Conservation (phyloP, 805 yeast species). For the Nakazawaea sp. region DNA sequence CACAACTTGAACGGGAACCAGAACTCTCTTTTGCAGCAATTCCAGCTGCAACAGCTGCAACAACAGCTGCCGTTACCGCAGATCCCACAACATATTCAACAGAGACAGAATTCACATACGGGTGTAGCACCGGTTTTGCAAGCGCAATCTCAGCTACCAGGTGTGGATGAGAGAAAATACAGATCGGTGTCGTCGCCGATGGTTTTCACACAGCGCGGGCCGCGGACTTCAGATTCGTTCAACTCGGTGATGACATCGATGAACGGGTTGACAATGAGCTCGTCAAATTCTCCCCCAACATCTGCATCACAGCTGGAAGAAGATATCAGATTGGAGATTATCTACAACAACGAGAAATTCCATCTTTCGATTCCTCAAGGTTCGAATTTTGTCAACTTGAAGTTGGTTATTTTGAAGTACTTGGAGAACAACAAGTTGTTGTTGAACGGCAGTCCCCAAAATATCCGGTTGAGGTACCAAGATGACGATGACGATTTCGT, state of each 20-base stretch:
- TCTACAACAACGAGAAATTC: conserved; percentile 45
- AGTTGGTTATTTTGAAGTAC: conserved; percentile 52
- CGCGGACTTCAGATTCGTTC: conserved; percentile 5
- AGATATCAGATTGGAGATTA: conserved; percentile 30
- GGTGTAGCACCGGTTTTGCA: too few species aligned
- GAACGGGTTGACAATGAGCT: conserved; percentile 4
- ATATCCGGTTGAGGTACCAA: conserved; percentile 61
- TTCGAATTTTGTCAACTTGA: conserved; percentile 43
- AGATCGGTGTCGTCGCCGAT: conserved; percentile 27
- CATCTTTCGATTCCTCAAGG: conserved; percentile 56
- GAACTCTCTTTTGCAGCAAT: conserved; percentile 6
- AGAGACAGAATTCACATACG: too few species aligned
- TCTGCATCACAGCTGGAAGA: conserved; percentile 21
- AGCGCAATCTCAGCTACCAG: too few species aligned
- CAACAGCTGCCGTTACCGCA: neutral
- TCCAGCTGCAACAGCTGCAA: neutral
- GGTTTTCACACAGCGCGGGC: neutral
- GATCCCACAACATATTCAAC: too few species aligned
- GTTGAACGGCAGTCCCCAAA: conserved; percentile 19
- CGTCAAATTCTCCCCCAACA: conserved; percentile 5
- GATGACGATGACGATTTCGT: conserved; percentile 97
- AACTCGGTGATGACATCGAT: conserved; percentile 3
- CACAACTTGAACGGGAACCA: conserved; percentile 1
- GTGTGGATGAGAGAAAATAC: conserved; percentile 19
- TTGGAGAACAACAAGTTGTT: conserved; percentile 43